phyloP scores from a whole-genome alignment of 1,139 yeast species.

The Hyphopichia burtonii region DNA sequence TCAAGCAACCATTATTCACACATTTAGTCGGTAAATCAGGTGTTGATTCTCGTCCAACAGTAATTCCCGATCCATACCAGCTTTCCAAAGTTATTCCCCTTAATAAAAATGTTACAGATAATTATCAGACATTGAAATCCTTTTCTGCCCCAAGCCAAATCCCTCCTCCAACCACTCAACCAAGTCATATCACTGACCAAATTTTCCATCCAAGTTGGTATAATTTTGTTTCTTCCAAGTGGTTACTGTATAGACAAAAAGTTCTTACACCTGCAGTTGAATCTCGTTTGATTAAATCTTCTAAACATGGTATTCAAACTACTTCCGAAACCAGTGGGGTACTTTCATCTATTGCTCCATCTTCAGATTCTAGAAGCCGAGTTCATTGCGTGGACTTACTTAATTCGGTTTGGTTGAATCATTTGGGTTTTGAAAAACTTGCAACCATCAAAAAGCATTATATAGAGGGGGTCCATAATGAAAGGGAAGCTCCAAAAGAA shows the following conservation, averaged over 20 bases:
- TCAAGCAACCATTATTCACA: conserved; percentile 64
- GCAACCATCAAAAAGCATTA: conserved; percentile 33
- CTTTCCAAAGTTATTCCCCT: conserved; percentile 61
- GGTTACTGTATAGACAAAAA: conserved; percentile 61
- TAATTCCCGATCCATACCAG: conserved; percentile 58
- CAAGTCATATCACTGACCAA: conserved; percentile 65
- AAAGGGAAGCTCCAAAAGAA: background rate
- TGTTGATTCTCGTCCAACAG: conserved; percentile 63
- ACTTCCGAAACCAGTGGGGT: conserved; percentile 35
- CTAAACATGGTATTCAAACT: conserved; percentile 4
- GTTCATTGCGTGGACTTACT: conserved; percentile 64
- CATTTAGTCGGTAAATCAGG: conserved; percentile 63
- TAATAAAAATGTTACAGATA: conserved; percentile 23
- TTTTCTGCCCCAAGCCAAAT: conserved; percentile 51
- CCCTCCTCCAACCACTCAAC: conserved; percentile 57
- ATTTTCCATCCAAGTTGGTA: conserved; percentile 89
- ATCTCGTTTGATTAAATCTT: conserved; percentile 18
- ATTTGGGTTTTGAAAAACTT: conserved; percentile 58
- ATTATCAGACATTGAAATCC: conserved; percentile 46
- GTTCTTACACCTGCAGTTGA: conserved; percentile 25
- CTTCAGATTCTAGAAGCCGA: conserved; percentile 66
- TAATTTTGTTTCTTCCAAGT: conserved; percentile 74
- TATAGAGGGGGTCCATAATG: conserved; percentile 7
- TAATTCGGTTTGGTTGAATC: conserved; percentile 76
- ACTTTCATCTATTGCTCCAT: conserved; percentile 76